Base-by-base conservation (phyloP, 345 rosid genomes). In the Lepidium africanum region DNA sequence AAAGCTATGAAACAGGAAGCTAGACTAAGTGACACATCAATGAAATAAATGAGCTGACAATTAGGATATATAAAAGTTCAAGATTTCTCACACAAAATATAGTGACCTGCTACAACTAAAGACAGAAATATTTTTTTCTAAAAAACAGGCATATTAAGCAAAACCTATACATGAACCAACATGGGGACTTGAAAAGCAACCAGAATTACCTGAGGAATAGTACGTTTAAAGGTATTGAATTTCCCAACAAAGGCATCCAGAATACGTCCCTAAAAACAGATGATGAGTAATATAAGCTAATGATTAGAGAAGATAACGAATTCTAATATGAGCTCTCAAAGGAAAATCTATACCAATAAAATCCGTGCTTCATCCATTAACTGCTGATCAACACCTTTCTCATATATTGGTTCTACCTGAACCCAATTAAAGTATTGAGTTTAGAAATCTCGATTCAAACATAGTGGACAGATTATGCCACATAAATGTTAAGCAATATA, bases 181-280 rank as follows among this genome's bases (percentile, higher is more conserved):
- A 39, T 38, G 41, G 48, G 40, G 16, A 23, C 21, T 14, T 37
- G 48, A 10, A 63, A 56, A 55, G 21, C 64, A 46, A 14, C 56
- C 64, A 72, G 49, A 45, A 69, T 70, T 83, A 94, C 99, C 99
- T 89, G 99, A 6, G 99, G 99, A 75, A 94, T 81, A n/a, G 93
- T 89, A 40, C 86, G 96, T 86, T 94, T 94, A 81, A 94, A 87
- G 75, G 90, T 81, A 74, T 91, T 89, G 77, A 94, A 94, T 63
- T 91, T 94, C 25, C 96, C 99, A 74, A 91, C 90, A 85, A 94
- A 94, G 59, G 97, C 97, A 87, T 94, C 99, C 90, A 94, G 79
- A 70, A 94, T 91, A 27, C 90, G 91, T 38, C 97, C 97, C 99
- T 94, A 67, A 35, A 27, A 52, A 60, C 30, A 45, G 60, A 60